These are phyloP conservation scores for Cercophora samala DNA, from an alignment of 495 filamentous ascomycete genomes.

Conservation along the genomic window DNA sequence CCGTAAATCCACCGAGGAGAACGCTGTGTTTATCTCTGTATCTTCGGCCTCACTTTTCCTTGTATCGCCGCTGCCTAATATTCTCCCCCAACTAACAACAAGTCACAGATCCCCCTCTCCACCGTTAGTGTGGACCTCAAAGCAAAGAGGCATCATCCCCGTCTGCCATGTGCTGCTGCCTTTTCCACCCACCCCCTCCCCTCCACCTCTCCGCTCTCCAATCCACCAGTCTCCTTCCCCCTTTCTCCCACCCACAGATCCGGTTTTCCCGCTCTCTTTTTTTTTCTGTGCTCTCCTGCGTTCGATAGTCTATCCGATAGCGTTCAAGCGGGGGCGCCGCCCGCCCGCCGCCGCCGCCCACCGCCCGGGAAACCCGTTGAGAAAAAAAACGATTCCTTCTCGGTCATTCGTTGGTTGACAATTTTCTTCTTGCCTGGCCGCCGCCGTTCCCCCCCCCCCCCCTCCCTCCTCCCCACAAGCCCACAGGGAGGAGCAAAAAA, in stretches of 20 bases:
- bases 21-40: not conserved
- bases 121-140: not conserved
- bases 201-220: too few relatives aligned
- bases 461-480: not conserved
- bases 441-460: not conserved
- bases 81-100: not conserved
- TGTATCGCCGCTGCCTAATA: not conserved
- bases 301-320: conserved; percentile 11
- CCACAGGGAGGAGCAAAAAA: conserved; percentile 5
- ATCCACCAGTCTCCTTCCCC: not conserved
- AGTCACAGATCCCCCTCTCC: not conserved
- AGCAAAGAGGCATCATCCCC: conserved; percentile 5
- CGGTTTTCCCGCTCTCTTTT: not conserved
- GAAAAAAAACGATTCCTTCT: not conserved
- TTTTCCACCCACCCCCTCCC: not conserved
- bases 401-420: not conserved
- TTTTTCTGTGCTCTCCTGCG: not conserved
- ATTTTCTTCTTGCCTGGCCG: not conserved
- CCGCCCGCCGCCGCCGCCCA: too few relatives aligned
- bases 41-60: not conserved
- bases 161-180: conserved; percentile 10
- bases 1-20: not conserved
- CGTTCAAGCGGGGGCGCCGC: not conserved
- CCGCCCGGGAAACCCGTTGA: conserved; percentile 5
- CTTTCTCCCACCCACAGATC: conserved; percentile 3